Evolutionary conservation across 495 filamentous ascomycete genomes (phyloP).

Genomic region (Podospora conica): DNA sequence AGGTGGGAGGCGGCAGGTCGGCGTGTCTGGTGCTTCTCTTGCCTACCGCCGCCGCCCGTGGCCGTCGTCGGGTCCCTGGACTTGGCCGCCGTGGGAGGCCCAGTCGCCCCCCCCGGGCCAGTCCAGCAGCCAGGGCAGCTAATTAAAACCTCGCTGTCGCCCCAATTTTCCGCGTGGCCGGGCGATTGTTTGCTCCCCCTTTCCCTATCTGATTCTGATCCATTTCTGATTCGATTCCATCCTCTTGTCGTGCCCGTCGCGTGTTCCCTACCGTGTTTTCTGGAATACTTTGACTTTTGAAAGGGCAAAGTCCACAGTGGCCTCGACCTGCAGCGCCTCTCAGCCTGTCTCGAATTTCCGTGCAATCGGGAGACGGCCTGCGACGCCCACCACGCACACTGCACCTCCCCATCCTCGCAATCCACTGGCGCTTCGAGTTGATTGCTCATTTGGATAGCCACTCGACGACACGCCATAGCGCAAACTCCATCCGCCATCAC

Average conservation of each 20-base stretch:
- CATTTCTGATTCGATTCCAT: too few relatives aligned
- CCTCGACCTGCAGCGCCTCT: neutral
- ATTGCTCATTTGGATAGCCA: neutral
- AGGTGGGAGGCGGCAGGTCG: too few relatives aligned
- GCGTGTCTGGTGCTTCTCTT: too few relatives aligned
- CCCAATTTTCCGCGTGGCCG: slow-evolving; percentile 17
- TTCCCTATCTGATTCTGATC: neutral
- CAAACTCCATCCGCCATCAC: neutral
- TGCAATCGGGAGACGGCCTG: neutral
- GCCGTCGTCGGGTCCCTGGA: neutral
- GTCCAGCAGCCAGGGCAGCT: slow-evolving; percentile 1
- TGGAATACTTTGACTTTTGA: too few relatives aligned
- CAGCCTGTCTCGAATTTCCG: neutral
- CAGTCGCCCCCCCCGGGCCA: too few relatives aligned
- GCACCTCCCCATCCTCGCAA: neutral
- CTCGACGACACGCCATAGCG: neutral
- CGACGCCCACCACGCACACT: neutral
- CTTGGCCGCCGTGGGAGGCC: too few relatives aligned
- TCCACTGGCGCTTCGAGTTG: neutral
- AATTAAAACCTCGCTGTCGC: slow-evolving; percentile 17
- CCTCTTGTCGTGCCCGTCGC: neutral
- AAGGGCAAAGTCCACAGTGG: too few relatives aligned
- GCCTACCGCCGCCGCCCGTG: too few relatives aligned
- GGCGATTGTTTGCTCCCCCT: neutral
- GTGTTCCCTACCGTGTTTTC: neutral